A percentile compares a stretch with the other conserved stretches of the same genome.
These are phyloP conservation scores for Alopecurus myosuroides DNA, from an alignment of 176 grass and related monocot species.

Conservation along the genomic window DNA sequence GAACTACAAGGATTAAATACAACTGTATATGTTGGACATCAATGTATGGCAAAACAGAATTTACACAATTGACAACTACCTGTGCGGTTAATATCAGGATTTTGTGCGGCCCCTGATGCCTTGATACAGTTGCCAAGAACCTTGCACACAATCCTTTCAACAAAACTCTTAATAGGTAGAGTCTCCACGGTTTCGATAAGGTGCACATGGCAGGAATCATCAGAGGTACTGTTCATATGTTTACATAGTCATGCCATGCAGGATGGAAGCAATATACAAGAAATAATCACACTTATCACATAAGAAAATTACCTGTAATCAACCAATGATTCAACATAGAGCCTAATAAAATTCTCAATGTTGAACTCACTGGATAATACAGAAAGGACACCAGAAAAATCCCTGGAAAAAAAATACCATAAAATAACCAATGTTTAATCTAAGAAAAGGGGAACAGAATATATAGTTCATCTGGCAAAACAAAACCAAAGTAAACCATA, in stretches of 20 bases:
- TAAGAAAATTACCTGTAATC: conserved; percentile 57
- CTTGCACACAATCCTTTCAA: conserved; percentile 63
- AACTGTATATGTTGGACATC: background rate
- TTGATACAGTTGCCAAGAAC: conserved; percentile 56
- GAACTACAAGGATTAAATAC: background rate
- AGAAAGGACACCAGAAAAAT: conserved; percentile 73
- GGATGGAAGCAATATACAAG: background rate
- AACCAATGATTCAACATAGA: conserved; percentile 83
- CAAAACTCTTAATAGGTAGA: conserved; percentile 45
- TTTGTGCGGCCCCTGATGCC: conserved; percentile 33
- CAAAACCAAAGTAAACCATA: conserved; percentile 18
- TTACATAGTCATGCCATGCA: conserved; percentile 16
- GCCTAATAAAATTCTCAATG: conserved; percentile 58
- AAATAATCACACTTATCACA: conserved; percentile 25
- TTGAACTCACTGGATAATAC: conserved; percentile 76
- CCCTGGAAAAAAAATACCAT: conserved; percentile 49
- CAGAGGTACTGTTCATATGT: conserved; percentile 42
- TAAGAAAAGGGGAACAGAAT: background rate
- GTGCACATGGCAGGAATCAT: conserved; percentile 41
- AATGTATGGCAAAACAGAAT: conserved; percentile 8
- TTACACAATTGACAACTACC: conserved; percentile 32
- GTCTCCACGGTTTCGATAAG: conserved; percentile 57
- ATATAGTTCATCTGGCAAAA: background rate
- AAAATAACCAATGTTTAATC: conserved; percentile 7
- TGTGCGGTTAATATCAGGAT: conserved; percentile 36